Evolutionary conservation across 2,329 filamentous ascomycete species (phyloP).

Genomic region (Apiospora aurea): DNA sequence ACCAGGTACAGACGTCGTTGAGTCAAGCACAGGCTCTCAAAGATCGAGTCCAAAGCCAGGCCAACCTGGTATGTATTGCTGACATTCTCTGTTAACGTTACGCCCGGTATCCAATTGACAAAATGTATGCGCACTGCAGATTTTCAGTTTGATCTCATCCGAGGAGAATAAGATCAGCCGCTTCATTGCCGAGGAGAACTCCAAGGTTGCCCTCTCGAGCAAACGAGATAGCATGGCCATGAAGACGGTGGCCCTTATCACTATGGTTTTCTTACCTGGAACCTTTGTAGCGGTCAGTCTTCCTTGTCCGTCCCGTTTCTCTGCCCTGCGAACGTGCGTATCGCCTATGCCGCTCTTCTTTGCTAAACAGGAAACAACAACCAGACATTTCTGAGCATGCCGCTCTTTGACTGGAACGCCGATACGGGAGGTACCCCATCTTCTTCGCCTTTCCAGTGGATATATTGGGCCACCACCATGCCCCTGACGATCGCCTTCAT

Average conservation of each 20-base stretch:
- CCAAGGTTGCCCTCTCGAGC: constrained; percentile 16
- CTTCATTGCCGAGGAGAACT: constrained; percentile 16
- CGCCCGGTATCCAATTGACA: not conserved
- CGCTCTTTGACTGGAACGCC: constrained; percentile 33
- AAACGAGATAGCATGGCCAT: constrained; percentile 33
- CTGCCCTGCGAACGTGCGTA: too few relatives aligned
- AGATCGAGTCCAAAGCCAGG: constrained; percentile 24
- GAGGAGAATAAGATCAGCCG: constrained; percentile 24
- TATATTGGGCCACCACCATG: constrained; percentile 59
- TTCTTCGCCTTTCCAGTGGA: constrained; percentile 34
- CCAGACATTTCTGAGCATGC: constrained; percentile 33
- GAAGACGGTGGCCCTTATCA: constrained; percentile 38
- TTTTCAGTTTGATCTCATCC: constrained; percentile 25
- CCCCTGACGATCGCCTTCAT: constrained; percentile 34
- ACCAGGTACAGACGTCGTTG: not conserved
- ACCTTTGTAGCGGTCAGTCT: constrained; percentile 36
- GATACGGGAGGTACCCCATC: constrained; percentile 17
- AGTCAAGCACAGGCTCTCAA: constrained; percentile 21
- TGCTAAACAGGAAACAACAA: too few relatives aligned
- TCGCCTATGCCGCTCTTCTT: not conserved
- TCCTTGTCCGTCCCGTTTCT: not conserved
- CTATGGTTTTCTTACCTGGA: constrained; percentile 38
- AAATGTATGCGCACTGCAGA: not conserved
- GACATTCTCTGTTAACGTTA: not conserved
- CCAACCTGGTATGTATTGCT: not conserved